Base-by-base conservation (phyloP, 257 asterid species). In the Orobanche coerulescens region DNA sequence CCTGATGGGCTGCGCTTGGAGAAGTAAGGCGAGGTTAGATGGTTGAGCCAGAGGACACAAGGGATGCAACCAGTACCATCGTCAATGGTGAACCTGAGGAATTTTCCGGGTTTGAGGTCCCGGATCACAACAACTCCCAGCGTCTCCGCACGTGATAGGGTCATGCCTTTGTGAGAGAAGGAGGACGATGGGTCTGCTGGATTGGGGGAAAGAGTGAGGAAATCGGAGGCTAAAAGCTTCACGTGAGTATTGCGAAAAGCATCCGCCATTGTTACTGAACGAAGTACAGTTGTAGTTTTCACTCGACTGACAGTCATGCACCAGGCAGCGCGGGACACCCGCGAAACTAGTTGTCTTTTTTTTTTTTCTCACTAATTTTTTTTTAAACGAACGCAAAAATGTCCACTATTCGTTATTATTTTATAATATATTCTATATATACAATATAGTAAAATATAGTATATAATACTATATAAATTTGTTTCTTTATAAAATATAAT, bases 31-130 rank as follows among this genome's bases (percentile, higher is more conserved):
- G 97, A 88, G 2, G 64, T 68, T 3, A 76, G 61, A 0, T 82
- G 97, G 43, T 90, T 90, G 40, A 80, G 89, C 97, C 97, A 90
- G 19, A 90, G 79, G 36, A 90, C 69, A 42, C 95, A 90, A 0
- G 92, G 61, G 42, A 90, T 78, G 84, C 89, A 84, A 4, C 90
- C 94, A 3, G 87, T 81, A 15, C 95, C 89, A 5, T 90, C 94
- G 67, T 86, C 94, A 7, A 90, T 63, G 2, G 75, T 30, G 77
- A 90, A 86, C 20, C 74, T 74, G 54, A 90, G 76, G 69, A 90
- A 84, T 68, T 72, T 76, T 0, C 77, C 82, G 8, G 90, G 88
- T 57, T 86, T 86, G 33, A 71, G 39, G 0, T 86, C 88, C 13
- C 88, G 82, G 62, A 74, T 67, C 10, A 83, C 90, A 16, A 86